Conservation (phyloP, 1,139 yeast genomes). For the Williopsis jadinii region DNA sequence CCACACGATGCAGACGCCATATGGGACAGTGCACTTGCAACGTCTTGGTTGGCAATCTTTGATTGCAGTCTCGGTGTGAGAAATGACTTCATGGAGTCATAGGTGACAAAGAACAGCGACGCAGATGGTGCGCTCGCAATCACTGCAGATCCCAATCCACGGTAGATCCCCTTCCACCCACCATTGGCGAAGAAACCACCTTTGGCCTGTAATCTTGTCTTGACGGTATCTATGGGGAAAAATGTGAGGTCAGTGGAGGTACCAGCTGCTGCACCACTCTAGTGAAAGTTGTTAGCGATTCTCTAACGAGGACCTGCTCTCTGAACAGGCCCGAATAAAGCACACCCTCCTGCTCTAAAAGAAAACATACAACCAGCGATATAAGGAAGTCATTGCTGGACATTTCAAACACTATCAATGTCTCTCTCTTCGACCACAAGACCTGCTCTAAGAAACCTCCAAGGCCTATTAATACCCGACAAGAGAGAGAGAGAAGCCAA, state of each 20-base stretch:
- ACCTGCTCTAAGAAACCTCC: too few species aligned
- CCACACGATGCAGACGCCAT: constrained; percentile 88
- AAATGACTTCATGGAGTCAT: constrained; percentile 63
- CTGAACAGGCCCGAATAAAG: neutral
- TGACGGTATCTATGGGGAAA: constrained; percentile 93
- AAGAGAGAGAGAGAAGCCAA: too few species aligned
- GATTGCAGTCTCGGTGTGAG: constrained; percentile 40
- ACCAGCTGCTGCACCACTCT: constrained; percentile 95
- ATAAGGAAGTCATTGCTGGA: constrained; percentile 20
- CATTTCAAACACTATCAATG: neutral
- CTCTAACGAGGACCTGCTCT: neutral
- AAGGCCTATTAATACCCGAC: too few species aligned
- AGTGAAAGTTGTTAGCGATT: constrained; percentile 1
- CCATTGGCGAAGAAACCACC: constrained; percentile 93
- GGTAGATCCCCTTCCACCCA: constrained; percentile 84
- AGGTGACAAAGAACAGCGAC: constrained; percentile 80
- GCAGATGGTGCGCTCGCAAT: constrained; percentile 96
- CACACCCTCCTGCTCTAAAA: too few species aligned
- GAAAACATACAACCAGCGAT: constrained; percentile 25
- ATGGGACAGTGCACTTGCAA: constrained; percentile 46
- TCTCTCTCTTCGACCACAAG: too few species aligned
- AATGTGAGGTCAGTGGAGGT: constrained; percentile 90
- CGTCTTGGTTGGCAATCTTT: constrained; percentile 24
- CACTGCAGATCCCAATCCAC: constrained; percentile 89
- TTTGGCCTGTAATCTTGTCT: constrained; percentile 89